Base-by-base conservation (phyloP, 225 moss, liverwort and hornwort species). In the Polytrichum commune region DNA sequence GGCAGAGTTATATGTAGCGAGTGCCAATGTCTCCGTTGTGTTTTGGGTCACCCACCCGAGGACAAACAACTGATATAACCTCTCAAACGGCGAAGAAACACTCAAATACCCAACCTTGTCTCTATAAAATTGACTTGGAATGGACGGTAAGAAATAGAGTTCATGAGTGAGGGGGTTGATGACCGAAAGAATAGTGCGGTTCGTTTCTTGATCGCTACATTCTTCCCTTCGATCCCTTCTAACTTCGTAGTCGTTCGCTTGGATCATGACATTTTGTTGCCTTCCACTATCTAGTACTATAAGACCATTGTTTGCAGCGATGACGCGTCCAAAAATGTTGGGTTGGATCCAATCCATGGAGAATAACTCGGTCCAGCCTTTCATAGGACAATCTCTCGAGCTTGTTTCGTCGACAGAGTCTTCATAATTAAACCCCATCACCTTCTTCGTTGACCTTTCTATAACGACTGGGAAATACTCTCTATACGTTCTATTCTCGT, bases 141-240 rank as follows among this genome's bases (percentile, higher is more conserved):
- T 70, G 1, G 86, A 77, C 22, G 86, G 86, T 53, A 86, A 24
- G 24, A 82, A 73, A 1, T 60, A 0, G 1, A 55, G 67, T 5
- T 86, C 82, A 64, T 62, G 86, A 7, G 82, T 86, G 10, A 82
- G 72, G 8, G 80, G 86, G 27, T 86, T 86, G 5, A 86, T 27
- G 5, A 86, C 54, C 0, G 82, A 82, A 8, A 86, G 72, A 26
- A 77, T 29, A 0, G 69, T 82, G 67, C 80, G 86, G 0, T 65
- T 27, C 24, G 22, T 69, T 0, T 76, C 71, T 18, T 18, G 19
- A 29, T 18, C 29, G 8, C 53, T 0, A 2, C 0, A 65, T 5
- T 26, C 19, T 33, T 4, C 46, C 16, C 13, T 46, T 16, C 3
- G 46, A 46, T 46, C 46, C 16, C 46, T 46, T 4, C 46, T 46